phyloP scores from a whole-genome alignment of 345 rosid species.

The Pelargonium nanum region DNA sequence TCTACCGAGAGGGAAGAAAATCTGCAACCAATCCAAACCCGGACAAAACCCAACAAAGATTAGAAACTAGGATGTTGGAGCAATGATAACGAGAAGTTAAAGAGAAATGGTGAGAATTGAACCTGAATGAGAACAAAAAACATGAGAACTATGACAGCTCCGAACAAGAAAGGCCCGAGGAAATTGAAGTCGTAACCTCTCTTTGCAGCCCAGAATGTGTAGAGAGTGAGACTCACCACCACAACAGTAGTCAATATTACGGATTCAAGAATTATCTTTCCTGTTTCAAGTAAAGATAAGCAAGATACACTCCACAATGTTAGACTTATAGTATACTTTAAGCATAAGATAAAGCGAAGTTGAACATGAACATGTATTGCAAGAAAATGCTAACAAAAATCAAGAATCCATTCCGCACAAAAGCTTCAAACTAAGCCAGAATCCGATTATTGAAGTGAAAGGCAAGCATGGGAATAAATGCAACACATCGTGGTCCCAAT shows the following conservation, averaged over 20 bases:
- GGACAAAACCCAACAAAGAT: neutral
- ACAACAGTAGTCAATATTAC: conserved; percentile 28
- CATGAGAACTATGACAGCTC: conserved; percentile 25
- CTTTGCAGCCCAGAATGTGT: conserved; percentile 43
- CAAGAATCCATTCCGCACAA: neutral
- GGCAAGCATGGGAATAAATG: no score
- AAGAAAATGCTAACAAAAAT: no score
- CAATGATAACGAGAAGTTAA: no score
- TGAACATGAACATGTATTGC: no score
- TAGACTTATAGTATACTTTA: no score
- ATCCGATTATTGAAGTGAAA: no score
- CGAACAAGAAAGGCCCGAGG: conserved; percentile 39
- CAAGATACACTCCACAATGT: no score
- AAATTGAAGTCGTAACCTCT: conserved; percentile 39
- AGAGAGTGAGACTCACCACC: conserved; percentile 33
- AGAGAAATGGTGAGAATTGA: neutral
- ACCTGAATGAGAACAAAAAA: conserved; percentile 32
- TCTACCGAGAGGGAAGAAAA: conserved; percentile 33
- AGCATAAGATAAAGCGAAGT: no score
- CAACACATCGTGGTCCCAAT: no score
- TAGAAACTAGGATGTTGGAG: no score
- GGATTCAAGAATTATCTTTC: conserved; percentile 30
- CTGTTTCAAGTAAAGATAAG: conserved; percentile 11
- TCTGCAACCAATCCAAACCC: no score
- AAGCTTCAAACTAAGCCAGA: neutral